phyloP scores from a whole-genome alignment of 768 basidiomycete genomes.

The Collybia sordida region DNA sequence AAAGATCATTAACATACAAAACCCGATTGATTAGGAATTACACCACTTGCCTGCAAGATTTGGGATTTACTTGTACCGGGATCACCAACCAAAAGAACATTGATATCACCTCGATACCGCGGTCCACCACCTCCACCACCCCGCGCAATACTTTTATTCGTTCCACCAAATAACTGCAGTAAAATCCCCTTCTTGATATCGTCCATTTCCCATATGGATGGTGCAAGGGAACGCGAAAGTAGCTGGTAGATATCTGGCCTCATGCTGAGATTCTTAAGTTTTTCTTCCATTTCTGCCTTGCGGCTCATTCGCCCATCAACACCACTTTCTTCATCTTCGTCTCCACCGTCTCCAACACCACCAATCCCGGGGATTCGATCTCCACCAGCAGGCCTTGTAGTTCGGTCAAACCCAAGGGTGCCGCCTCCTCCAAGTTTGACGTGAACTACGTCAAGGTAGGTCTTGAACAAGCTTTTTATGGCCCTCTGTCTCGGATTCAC shows the following conservation, averaged over 20 bases:
- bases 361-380: conserved; percentile 71
- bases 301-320: conserved; percentile 42
- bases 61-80: conserved; percentile 97
- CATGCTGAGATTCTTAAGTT: conserved; percentile 69
- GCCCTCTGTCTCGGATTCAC: conserved; percentile 90
- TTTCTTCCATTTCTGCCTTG: conserved; percentile 77
- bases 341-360: conserved; percentile 67
- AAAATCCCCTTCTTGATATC: conserved; percentile 99
- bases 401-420: conserved; percentile 75
- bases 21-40: background rate
- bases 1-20: conserved; percentile 1
- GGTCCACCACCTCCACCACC: conserved; percentile 97
- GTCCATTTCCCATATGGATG: conserved; percentile 97
- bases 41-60: conserved; percentile 71
- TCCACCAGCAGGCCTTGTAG: conserved; percentile 69
- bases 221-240: conserved; percentile 83
- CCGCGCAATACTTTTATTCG: conserved; percentile 90
- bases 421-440: conserved; percentile 74
- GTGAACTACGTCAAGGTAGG: conserved; percentile 95
- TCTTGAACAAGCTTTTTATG: conserved; percentile 96
- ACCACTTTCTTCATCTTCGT: conserved; percentile 57
- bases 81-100: conserved; percentile 95
- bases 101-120: conserved; percentile 96
- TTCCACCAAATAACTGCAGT: conserved; percentile 94
- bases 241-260: conserved; percentile 85